phyloP scores from a whole-genome alignment of 495 filamentous ascomycete species.

The Trichoderma reesei region DNA sequence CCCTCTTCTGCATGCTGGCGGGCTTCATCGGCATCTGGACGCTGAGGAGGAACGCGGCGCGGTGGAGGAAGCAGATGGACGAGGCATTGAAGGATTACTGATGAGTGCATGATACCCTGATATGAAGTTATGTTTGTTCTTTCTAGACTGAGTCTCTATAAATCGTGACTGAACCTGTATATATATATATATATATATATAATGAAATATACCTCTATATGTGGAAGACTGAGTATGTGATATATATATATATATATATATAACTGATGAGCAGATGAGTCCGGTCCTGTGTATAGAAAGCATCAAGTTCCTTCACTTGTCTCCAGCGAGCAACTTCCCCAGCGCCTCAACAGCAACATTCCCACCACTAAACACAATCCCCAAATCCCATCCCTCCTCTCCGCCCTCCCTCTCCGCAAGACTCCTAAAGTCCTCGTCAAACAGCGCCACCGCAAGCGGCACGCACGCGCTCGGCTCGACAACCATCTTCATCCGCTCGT shows the following conservation, averaged over 20 bases:
- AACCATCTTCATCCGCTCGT: conserved; percentile 87
- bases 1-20: conserved; percentile 48
- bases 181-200: no score
- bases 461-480: conserved; percentile 88
- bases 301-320: background rate
- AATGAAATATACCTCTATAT: no score
- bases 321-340: conserved; percentile 47
- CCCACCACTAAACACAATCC: conserved; percentile 78
- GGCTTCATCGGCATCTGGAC: conserved; percentile 49
- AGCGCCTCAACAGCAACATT: conserved; percentile 82
- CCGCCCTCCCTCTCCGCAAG: conserved; percentile 62
- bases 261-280: no score
- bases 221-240: no score
- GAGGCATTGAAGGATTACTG: conserved; percentile 16
- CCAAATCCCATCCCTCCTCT: conserved; percentile 74
- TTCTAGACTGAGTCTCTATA: background rate
- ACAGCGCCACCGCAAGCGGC: conserved; percentile 71
- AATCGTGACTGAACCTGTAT: background rate
- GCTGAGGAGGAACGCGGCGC: conserved; percentile 54
- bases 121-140: background rate
- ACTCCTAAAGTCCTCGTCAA: conserved; percentile 70
- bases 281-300: no score
- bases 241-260: no score
- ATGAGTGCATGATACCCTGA: background rate
- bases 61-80: conserved; percentile 65